Percentiles rank a stretch among this genome's conserved stretches.
Evolutionary conservation across 495 filamentous ascomycete genomes (phyloP).

Genomic region (Cryomyces minteri): DNA sequence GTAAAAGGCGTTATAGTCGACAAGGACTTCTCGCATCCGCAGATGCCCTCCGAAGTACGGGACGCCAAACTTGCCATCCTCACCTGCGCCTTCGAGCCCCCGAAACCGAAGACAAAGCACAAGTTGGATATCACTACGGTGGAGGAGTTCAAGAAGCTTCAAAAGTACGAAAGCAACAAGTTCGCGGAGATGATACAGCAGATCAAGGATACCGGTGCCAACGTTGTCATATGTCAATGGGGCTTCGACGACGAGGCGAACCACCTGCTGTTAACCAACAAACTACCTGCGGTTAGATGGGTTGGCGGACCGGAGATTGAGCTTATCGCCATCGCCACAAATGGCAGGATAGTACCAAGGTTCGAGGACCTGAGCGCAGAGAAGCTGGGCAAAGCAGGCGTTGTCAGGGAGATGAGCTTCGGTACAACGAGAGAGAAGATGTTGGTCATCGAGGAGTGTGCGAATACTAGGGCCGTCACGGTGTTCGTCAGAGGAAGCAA

Average conservation of each 20-base stretch:
- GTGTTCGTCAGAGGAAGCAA: slow-evolving; percentile 94
- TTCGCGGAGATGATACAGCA: slow-evolving; percentile 98
- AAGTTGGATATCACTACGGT: slow-evolving; percentile 96
- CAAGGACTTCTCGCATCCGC: slow-evolving; percentile 99
- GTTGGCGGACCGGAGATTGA: slow-evolving; percentile 98
- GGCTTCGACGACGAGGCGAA: slow-evolving; percentile 99
- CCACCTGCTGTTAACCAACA: slow-evolving; percentile 86
- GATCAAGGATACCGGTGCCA: slow-evolving; percentile 93
- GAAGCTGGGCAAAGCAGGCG: slow-evolving; percentile 79
- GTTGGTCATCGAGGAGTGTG: slow-evolving; percentile 97
- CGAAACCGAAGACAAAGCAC: slow-evolving; percentile 99
- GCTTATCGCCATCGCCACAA: slow-evolving; percentile 94
- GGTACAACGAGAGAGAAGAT: slow-evolving; percentile 98
- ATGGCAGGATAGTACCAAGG: slow-evolving; percentile 88
- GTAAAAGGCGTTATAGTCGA: slow-evolving; percentile 97
- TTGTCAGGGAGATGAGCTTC: slow-evolving; percentile 88
- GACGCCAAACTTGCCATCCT: slow-evolving; percentile 96
- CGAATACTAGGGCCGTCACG: slow-evolving; percentile 91
- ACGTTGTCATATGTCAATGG: slow-evolving; percentile 98
- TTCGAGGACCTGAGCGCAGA: slow-evolving; percentile 85
- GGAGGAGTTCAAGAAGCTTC: slow-evolving; percentile 92
- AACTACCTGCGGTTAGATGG: slow-evolving; percentile 92
- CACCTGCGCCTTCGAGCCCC: slow-evolving; percentile 97
- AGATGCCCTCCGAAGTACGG: slow-evolving; percentile 87
- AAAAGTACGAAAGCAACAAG: slow-evolving; percentile 86